These are phyloP conservation scores for Periconia sp. DNA, from an alignment of 2,329 filamentous ascomycete genomes.

Conservation along the genomic window DNA sequence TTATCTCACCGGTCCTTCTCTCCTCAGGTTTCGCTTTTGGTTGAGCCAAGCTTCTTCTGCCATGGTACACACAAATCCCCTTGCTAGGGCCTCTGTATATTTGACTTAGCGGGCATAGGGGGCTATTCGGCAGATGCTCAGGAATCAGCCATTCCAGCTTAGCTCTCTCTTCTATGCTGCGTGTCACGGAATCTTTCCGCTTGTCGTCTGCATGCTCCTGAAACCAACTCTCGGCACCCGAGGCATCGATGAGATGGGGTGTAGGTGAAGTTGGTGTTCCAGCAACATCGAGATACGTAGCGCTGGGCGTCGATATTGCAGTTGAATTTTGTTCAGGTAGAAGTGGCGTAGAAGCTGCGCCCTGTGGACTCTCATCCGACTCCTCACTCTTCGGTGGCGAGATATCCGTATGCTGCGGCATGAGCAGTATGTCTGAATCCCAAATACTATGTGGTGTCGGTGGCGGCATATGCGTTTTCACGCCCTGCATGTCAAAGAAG, in stretches of 20 bases:
- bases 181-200: slow-evolving; percentile 9
- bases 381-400: slow-evolving; percentile 14
- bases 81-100: slow-evolving; percentile 46
- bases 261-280: not conserved
- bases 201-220: slow-evolving; percentile 15
- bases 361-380: slow-evolving; percentile 33
- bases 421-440: slow-evolving; percentile 45
- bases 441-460: slow-evolving; percentile 30
- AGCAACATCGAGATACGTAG: not conserved
- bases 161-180: slow-evolving; percentile 29
- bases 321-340: not conserved
- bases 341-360: no score
- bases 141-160: slow-evolving; percentile 50
- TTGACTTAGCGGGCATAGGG: slow-evolving; percentile 51
- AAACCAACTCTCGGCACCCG: slow-evolving; percentile 19
- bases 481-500: slow-evolving; percentile 34
- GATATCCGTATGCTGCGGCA: slow-evolving; percentile 33
- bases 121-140: slow-evolving; percentile 52
- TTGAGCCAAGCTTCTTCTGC: slow-evolving; percentile 16
- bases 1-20: no score
- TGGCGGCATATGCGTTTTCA: slow-evolving; percentile 12
- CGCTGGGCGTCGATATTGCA: not conserved
- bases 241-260: not conserved
- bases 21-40: no score
- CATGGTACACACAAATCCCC: slow-evolving; percentile 53